These are phyloP conservation scores for Medicago arabica DNA, from an alignment of 306 rosid genomes.

Conservation along the genomic window DNA sequence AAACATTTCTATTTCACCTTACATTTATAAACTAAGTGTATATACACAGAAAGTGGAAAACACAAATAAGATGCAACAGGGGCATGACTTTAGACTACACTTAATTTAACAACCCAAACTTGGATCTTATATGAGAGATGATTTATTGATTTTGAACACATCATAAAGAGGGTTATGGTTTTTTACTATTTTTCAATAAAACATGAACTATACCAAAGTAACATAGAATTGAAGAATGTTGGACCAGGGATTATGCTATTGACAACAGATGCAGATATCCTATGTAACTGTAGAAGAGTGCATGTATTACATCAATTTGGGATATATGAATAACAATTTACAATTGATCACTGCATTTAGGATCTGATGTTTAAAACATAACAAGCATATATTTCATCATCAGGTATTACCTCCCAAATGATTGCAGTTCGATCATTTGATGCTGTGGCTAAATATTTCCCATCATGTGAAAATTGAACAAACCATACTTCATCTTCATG, in stretches of 20 bases:
- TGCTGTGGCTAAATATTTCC: constrained; percentile 90
- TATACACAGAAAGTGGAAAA: neutral
- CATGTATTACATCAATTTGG: constrained; percentile 4
- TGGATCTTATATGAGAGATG: neutral
- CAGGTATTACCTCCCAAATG: constrained; percentile 87
- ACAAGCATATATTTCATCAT: constrained; percentile 35
- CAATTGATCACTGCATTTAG: constrained; percentile 13
- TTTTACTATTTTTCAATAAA: constrained; percentile 25
- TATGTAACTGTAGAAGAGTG: neutral
- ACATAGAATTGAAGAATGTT: neutral
- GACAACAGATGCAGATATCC: constrained; percentile 14
- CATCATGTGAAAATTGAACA: constrained; percentile 85
- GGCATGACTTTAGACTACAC: neutral
- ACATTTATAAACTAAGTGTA: neutral
- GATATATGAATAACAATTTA: constrained; percentile 29
- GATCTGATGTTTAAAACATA: constrained; percentile 26
- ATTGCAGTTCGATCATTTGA: constrained; percentile 81
- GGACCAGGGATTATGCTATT: constrained; percentile 23
- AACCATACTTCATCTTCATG: constrained; percentile 92
- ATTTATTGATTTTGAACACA: constrained; percentile 1
- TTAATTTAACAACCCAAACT: constrained; percentile 9
- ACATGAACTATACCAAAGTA: constrained; percentile 20
- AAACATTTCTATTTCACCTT: neutral
- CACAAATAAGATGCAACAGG: neutral
- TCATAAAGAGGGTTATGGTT: neutral